A percentile compares a stretch with the other conserved stretches of the same genome.
Conservation (phyloP, 208 protist genomes). For the Trypanosoma melophagium region DNA sequence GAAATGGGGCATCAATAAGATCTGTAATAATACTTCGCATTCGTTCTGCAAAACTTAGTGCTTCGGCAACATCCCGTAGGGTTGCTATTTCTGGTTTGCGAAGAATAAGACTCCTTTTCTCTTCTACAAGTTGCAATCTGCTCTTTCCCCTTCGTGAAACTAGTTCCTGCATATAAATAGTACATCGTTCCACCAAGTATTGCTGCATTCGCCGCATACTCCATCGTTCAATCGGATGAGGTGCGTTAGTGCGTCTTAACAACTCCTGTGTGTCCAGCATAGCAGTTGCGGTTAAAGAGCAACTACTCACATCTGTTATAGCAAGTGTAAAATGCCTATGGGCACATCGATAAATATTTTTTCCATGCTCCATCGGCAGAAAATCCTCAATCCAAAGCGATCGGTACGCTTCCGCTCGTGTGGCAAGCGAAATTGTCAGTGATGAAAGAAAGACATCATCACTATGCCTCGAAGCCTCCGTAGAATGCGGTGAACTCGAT, state of each 20-base stretch:
- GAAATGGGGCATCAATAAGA: slow-evolving; percentile 16
- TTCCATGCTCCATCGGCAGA: slow-evolving; percentile 32
- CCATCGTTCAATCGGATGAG: slow-evolving; percentile 29
- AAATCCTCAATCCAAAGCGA: slow-evolving; percentile 31
- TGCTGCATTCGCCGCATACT: slow-evolving; percentile 29
- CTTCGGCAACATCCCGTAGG: neutral
- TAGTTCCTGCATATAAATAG: slow-evolving; percentile 5
- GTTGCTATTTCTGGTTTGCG: neutral
- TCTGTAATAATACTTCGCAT: slow-evolving; percentile 30
- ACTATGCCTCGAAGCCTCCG: neutral
- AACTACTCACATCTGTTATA: slow-evolving; percentile 33
- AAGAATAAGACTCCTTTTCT: slow-evolving; percentile 2
- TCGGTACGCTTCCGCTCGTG: slow-evolving; percentile 34
- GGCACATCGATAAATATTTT: slow-evolving; percentile 38
- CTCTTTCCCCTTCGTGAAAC: neutral
- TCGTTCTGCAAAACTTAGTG: slow-evolving; percentile 25
- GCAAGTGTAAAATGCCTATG: slow-evolving; percentile 38
- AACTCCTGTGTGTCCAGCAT: slow-evolving; percentile 31
- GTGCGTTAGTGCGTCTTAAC: slow-evolving; percentile 12
- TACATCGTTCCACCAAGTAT: slow-evolving; percentile 29
- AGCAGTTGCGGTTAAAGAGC: slow-evolving; percentile 8
- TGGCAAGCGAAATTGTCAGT: slow-evolving; percentile 37
- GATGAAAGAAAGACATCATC: slow-evolving; percentile 31
- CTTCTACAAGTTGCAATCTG: neutral
- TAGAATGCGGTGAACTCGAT: neutral